Conservation (phyloP, 1,139 yeast genomes). For the Debaryomycetaceae sp. region DNA sequence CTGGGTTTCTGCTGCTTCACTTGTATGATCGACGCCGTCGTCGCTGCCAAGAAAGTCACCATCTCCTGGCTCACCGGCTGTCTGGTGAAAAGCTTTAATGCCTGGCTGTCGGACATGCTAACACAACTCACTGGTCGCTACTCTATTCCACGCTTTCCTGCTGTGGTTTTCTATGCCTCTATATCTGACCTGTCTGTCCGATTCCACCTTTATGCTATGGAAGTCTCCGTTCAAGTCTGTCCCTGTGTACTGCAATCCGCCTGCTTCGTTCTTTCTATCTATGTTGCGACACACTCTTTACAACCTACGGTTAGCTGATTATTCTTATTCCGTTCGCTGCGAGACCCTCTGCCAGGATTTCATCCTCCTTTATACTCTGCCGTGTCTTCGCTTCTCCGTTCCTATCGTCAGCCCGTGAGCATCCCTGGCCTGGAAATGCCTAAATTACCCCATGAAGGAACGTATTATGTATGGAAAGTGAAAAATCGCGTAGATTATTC, state of each 20-base stretch:
- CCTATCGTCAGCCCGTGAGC: not conserved
- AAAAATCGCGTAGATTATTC: not conserved
- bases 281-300: not conserved
- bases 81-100: conserved; percentile 69
- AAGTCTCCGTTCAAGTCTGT: no score
- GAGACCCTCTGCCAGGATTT: not conserved
- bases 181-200: no score
- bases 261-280: not conserved
- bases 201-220: no score
- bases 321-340: not conserved
- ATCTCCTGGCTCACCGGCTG: conserved; percentile 75
- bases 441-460: not conserved
- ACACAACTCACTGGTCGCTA: not conserved
- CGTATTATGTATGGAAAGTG: not conserved
- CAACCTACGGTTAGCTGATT: not conserved
- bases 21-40: conserved; percentile 76
- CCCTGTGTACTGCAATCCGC: not conserved
- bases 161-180: no score
- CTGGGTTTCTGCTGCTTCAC: conserved; percentile 31
- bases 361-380: not conserved
- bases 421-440: not conserved
- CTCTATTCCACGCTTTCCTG: no score
- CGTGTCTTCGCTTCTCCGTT: not conserved
- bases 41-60: conserved; percentile 76
- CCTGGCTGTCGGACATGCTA: conserved; percentile 49